Evolutionary conservation across 805 yeast species (phyloP).

Genomic region (Suhomyces pyralidae): DNA sequence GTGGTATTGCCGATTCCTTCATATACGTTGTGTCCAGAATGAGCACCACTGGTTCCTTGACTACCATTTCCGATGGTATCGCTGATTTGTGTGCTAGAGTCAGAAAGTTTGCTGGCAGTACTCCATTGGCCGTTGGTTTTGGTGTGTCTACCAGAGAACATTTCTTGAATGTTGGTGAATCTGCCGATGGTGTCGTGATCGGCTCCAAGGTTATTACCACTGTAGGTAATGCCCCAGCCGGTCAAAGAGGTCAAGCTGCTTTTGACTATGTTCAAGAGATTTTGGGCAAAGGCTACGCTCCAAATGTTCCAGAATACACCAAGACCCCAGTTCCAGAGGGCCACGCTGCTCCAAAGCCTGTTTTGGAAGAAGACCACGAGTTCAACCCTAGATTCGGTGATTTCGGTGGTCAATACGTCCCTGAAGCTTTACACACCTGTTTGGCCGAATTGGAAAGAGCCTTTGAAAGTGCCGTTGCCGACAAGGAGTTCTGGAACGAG

Average conservation of each 20-base stretch:
- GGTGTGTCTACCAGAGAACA: constrained; percentile 96
- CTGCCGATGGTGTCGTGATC: constrained; percentile 94
- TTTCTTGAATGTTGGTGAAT: constrained; percentile 69
- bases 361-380: constrained; percentile 56
- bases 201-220: constrained; percentile 81
- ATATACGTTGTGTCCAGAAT: constrained; percentile 94
- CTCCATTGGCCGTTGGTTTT: constrained; percentile 89
- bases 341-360: constrained; percentile 32
- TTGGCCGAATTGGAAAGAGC: constrained; percentile 84
- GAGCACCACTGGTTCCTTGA: constrained; percentile 95
- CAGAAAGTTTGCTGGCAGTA: constrained; percentile 62
- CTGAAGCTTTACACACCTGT: constrained; percentile 92
- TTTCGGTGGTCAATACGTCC: constrained; percentile 98
- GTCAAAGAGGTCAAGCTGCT: constrained; percentile 61
- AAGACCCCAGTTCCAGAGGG: constrained; percentile 10
- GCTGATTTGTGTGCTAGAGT: constrained; percentile 71
- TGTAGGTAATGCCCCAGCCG: constrained; percentile 61
- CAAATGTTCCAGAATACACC: constrained; percentile 27
- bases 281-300: constrained; percentile 50
- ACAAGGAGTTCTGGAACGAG: constrained; percentile 91
- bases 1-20: constrained; percentile 89
- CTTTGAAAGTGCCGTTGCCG: constrained; percentile 84
- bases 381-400: constrained; percentile 83
- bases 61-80: constrained; percentile 60
- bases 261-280: constrained; percentile 66